Base-by-base conservation (phyloP, 202 grass and related monocot species). In the Zoysia matrella region DNA sequence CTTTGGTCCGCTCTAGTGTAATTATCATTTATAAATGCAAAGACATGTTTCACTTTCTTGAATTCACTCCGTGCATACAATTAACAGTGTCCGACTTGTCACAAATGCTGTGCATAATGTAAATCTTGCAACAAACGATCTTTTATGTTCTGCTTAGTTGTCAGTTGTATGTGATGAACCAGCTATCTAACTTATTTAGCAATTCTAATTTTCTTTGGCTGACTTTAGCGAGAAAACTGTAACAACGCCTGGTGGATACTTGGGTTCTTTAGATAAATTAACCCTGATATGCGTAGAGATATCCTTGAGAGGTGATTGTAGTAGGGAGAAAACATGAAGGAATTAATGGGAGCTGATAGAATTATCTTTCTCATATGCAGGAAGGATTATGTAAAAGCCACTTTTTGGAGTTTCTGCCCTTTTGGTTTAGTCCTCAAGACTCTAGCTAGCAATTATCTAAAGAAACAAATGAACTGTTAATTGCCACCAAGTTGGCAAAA, bases 311-410 rank as follows among this genome's bases (percentile, higher is more conserved):
- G 57, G 72, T 71, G 72, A 79, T 83, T 83, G 12, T 74, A 40
- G 10, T 87, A 80, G 57, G 46, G 51, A 80, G 12, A 81, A 86
- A 63, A 30, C 51, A 57, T 58, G 49, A 80, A 80, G 55, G 86
- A 88, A 88, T 88, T 91, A 82, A 88, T 85, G 82, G 30, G 78
- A 91, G 86, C 89, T 91, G 89, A 91, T 91, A 88, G 86, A 88
- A 66, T 85, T 91, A 88, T 85, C 82, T 91, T 91, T 91, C 85
- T 91, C 86, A 81, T 67, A 85, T 91, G 89, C 89, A 91, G 89
- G 89, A 82, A 85, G 68, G 78, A 91, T 82, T 85, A 77, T 85
- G 63, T 91, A 82, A 85, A 85, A 79, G 89, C 73, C 69, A 85
- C 73, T 56, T 88, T 81, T 88, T 85, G 85, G 85, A 91, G 86